Conservation (phyloP, 768 basidiomycete genomes). For the Saitozyma podzolica region DNA sequence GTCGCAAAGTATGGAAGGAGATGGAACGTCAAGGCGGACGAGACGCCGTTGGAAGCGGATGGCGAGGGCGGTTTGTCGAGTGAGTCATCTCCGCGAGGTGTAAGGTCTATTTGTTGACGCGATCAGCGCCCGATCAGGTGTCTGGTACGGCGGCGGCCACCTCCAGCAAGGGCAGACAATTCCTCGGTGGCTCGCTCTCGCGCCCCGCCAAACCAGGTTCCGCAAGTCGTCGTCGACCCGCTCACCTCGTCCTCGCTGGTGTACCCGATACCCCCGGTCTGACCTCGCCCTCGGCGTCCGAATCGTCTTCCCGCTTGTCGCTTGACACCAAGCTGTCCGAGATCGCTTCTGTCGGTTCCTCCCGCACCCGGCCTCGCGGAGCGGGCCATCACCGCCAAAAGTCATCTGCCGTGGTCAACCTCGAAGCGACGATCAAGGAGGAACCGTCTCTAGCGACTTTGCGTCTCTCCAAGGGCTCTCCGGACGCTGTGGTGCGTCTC, state of each 20-base stretch:
- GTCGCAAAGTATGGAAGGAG: slow-evolving; percentile 14
- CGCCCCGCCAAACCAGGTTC: slow-evolving; percentile 29
- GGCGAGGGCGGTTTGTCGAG: slow-evolving; percentile 31
- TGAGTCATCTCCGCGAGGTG: slow-evolving; percentile 15
- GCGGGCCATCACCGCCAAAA: slow-evolving; percentile 30
- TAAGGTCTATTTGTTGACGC: background rate
- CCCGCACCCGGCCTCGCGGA: no score
- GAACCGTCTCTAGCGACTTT: slow-evolving; percentile 37
- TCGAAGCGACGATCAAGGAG: slow-evolving; percentile 38
- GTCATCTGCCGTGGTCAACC: slow-evolving; percentile 35
- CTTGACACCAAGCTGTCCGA: slow-evolving; percentile 34
- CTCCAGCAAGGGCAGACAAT: no score
- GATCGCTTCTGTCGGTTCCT: no score
- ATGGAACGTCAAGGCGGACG: slow-evolving; percentile 4
- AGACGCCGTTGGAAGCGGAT: slow-evolving; percentile 15
- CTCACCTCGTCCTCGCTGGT: slow-evolving; percentile 22
- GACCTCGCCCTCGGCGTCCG: slow-evolving; percentile 39
- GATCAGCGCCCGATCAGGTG: no score
- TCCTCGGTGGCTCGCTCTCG: slow-evolving; percentile 21
- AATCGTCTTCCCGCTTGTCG: slow-evolving; percentile 35
- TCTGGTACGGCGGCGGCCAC: no score
- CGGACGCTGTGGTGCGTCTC: background rate
- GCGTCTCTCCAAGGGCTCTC: slow-evolving; percentile 12
- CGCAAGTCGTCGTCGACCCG: slow-evolving; percentile 23
- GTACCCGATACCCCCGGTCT: slow-evolving; percentile 33